Evolutionary conservation across 768 basidiomycete genomes (phyloP).

Genomic region (Calvatia gigantea): DNA sequence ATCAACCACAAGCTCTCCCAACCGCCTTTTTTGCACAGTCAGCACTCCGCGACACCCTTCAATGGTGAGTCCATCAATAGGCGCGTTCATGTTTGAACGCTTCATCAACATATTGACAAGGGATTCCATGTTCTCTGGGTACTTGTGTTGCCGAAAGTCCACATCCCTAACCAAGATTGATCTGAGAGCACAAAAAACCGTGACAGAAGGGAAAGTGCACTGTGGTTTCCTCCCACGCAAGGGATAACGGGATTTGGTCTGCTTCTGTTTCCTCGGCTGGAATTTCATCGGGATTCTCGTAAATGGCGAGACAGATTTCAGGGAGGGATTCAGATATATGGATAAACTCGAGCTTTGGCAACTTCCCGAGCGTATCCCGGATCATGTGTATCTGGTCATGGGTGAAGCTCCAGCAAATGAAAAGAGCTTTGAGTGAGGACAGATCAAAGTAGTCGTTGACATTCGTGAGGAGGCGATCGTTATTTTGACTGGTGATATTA

Average conservation of each 20-base stretch:
- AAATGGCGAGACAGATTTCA: not conserved
- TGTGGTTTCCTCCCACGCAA: not conserved
- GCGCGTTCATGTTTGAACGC: constrained; percentile 1
- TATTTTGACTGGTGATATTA: too few species aligned
- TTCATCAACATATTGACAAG: constrained; percentile 1
- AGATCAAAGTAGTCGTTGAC: not conserved
- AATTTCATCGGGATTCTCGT: not conserved
- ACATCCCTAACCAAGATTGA: not conserved
- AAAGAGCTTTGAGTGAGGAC: not conserved
- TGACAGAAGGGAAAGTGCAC: not conserved
- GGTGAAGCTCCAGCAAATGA: not conserved
- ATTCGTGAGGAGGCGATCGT: not conserved
- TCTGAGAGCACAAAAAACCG: constrained; percentile 4
- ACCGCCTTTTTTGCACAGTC: not conserved
- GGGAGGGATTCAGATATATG: not conserved
- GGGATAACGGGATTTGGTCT: not conserved
- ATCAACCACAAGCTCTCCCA: constrained; percentile 6
- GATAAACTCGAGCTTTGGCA: not conserved
- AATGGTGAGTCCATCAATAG: not conserved
- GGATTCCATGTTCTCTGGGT: not conserved
- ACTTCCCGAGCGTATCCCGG: not conserved
- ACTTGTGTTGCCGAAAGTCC: not conserved
- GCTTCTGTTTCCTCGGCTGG: not conserved
- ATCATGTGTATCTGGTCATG: not conserved
- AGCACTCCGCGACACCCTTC: not conserved